Evolutionary conservation across 1,284 basidiomycete genomes (phyloP), one percentile per base, ranked within the genome.

Genomic region (Ganoderma lingzhi): DNA sequence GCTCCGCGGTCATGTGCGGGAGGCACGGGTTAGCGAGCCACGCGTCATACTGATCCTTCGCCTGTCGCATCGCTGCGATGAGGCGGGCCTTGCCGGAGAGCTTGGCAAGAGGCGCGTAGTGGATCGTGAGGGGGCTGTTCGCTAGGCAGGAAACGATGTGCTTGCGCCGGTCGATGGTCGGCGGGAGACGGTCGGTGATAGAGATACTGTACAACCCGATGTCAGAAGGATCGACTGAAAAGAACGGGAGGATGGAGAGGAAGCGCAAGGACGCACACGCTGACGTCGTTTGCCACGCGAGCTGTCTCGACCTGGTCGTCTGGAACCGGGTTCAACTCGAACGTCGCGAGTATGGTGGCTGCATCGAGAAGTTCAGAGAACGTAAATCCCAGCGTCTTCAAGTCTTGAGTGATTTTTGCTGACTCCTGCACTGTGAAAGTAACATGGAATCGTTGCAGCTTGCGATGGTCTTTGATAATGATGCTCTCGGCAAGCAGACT

Each of bases 41-140:
- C 32, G 53, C 53, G 53, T 56, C 53, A 6, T 56, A 56, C 53
- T 56, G 53, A 17, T 56, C 53, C 15, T 56, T 59, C 56, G 56
- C 35, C 56, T 59, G 56, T 32, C 10, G n/a, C 56, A 39, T 23
- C n/a, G 56, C 56, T 3, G 32, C 56, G 56, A 59, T 2, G 19
- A 39, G 17, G 37, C 56, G 35, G 2, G 56, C 3, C 37, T 59
- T 59, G 17, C 56, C 56, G 6, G 56, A 17, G 32, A 59, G 37
- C 8, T 39, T 59, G 19, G 56, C 56, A 1, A 59, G 19, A 14
- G 56, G 56, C 19, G 56, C 56, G 35, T 59, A 39, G 56, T 59
- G 37, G 35, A 59, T 59, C 19, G 35, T 39, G 56, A 59, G 35
- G 5, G 56, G 56, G 9, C 35, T n/a, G n/a, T 59, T 59, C 6